Conservation (phyloP, 139 green algal genomes). For the Closterium sp. region DNA sequence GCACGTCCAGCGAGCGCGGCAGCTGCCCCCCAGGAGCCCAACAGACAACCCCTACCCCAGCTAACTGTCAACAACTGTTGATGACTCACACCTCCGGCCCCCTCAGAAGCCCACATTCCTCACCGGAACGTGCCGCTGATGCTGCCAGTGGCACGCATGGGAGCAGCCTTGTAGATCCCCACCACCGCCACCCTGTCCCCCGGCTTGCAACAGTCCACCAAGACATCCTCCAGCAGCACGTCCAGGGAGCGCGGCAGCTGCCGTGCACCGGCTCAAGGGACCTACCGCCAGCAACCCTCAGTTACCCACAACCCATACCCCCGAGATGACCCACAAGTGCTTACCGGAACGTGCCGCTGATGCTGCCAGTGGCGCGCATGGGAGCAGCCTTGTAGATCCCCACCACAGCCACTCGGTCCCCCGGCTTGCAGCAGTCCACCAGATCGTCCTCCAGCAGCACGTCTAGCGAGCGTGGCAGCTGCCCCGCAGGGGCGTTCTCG, state of each 20-base stretch:
- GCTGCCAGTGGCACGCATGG: conserved; percentile 53
- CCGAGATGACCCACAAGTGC: no score
- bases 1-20: conserved; percentile 77
- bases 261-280: no score
- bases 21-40: no score
- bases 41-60: no score
- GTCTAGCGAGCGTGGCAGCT: conserved; percentile 85
- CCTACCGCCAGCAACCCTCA: no score
- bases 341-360: conserved; percentile 63
- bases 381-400: conserved; percentile 91
- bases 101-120: no score
- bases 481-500: conserved; percentile 89
- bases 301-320: no score
- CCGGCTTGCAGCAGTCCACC: conserved; percentile 79
- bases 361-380: conserved; percentile 54
- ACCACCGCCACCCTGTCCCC: conserved; percentile 85
- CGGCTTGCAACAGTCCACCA: conserved; percentile 89
- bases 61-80: no score
- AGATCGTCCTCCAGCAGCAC: conserved; percentile 72
- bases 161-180: conserved; percentile 91
- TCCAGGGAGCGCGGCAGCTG: conserved; percentile 88
- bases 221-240: conserved; percentile 71
- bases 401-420: conserved; percentile 79
- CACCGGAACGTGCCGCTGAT: conserved; percentile 64
- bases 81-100: no score